These are phyloP conservation scores for Suhomyces bokatorum DNA, from an alignment of 1,139 yeast species.

Conservation along the genomic window DNA sequence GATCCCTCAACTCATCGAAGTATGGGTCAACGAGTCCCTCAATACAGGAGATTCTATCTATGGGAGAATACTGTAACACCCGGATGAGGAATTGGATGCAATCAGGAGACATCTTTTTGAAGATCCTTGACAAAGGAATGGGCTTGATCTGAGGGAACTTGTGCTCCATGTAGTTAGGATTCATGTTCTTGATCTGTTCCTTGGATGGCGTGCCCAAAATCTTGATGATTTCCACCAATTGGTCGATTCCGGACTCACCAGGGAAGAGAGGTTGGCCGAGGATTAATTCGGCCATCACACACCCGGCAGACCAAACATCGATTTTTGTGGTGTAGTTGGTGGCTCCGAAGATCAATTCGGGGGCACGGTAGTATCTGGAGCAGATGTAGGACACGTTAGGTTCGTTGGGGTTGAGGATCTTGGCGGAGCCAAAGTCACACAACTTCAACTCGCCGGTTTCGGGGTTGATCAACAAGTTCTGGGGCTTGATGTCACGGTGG, in stretches of 20 bases:
- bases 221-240: conserved; percentile 93
- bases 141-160: conserved; percentile 95
- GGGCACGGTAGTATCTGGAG: conserved; percentile 94
- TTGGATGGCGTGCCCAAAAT: conserved; percentile 93
- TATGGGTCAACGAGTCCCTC: conserved; percentile 70
- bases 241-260: conserved; percentile 97
- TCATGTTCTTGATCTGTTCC: conserved; percentile 92
- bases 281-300: conserved; percentile 95
- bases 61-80: conserved; percentile 76
- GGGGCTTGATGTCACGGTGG: conserved; percentile 97
- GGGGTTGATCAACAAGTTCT: conserved; percentile 87
- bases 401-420: conserved; percentile 82
- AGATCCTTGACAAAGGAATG: conserved; percentile 82
- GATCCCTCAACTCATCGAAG: conserved; percentile 71
- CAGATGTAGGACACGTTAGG: conserved; percentile 96
- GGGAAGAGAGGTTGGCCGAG: conserved; percentile 97
- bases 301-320: conserved; percentile 97
- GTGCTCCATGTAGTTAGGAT: conserved; percentile 96
- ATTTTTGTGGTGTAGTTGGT: conserved; percentile 94
- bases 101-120: conserved; percentile 63
- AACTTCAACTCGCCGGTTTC: conserved; percentile 79
- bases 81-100: conserved; percentile 62
- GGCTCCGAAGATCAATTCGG: conserved; percentile 88
- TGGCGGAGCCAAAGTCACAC: conserved; percentile 99
- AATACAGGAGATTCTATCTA: conserved; percentile 65